Evolutionary conservation across 140 eudicot genomes (phyloP), one percentile per base, ranked within the genome.

Genomic region (Stevia rebaudiana): DNA sequence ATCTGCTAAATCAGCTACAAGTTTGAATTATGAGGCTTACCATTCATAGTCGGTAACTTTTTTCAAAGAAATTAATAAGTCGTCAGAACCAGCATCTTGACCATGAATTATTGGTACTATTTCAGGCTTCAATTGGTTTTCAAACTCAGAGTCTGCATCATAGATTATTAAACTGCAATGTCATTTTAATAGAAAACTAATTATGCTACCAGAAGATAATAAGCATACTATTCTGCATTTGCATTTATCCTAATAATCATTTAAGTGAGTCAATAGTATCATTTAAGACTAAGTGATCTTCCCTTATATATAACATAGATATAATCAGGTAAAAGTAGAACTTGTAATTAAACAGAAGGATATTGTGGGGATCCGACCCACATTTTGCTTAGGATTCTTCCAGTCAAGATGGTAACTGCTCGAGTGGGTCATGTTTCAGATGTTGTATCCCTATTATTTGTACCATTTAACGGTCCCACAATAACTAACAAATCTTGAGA

Each of bases 31-130:
- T 51, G 31, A 64, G 46, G 44, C 68, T 37, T 89, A 89, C 97
- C 97, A 86, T 49, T 83, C 88, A 65, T 76, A 77, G 63, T 89
- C 97, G 16, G 69, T 62, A 39, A 64, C 75, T 50, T 79, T 82
- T 46, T 39, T 79, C 63, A 76, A 81, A 48, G 80, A 68, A 64
- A 72, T 81, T 63, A 77, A 30, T 16, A 74, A 65, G 56, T 78
- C 74, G 50, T 74, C 83, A 53, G 76, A 35, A 60, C 54, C 51
- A 49, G 77, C 11, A 61, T 77, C 68, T 47, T 54, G 67, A 39
- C 74, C 74, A 19, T 60, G 71, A 41, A 67, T 56, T 21, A 63
- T 61, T 49, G 76, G 48, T 49, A 42, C 57, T 47, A 71, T 67
- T 70, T 78, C 76, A 22, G 81, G 72, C n/a, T 21, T 53, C 50